Base-by-base conservation (phyloP, 352 stramenopile genomes). In the Globisporangium radiosum region DNA sequence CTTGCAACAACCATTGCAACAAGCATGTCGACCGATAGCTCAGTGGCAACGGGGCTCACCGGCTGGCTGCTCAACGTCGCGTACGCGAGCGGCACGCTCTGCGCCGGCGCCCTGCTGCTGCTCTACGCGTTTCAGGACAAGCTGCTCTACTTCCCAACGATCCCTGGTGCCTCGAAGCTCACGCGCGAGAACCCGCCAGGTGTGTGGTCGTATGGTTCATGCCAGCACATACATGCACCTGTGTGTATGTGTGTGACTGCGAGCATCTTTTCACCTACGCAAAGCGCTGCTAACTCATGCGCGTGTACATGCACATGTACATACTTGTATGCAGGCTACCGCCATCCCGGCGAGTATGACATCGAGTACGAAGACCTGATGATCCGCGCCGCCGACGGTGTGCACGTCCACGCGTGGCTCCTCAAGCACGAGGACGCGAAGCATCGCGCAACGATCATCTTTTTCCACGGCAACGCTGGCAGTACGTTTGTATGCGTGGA, bases 391-490 rank as follows among this genome's bases (percentile, higher is more conserved):
- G 74, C 70, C 14, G 92, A 98, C 66, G 85, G 86, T 13, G 76
- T 97, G 33, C 71, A 71, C 17, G 76, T 98, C 56, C 88, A 98
- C 69, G 87, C 90, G 52, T 98, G 94, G 94, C 69, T 98, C 13
- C 84, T 98, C 62, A 89, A 95, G 54, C 88, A 97, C 50, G 76
- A 72, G 3, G 62, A 85, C n/a, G 66, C 73, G 56, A 58, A 52
- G 7, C 59, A 8, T 11, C 61, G 78, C 1, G 85, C 90, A 37
- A 98, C 94, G 9, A 71, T 98, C 54, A 79, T 98, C 39, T 98
- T 98, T 58, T 98, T 98, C 70, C 94, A 98, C 52, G 94, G 91
- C 62, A 98, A 98, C 68, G 92, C 94, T 17, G 92, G 91, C 69
- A 93, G 85, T 94, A 65, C 59, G 73, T 75, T 13, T n/a, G 44